These are phyloP conservation scores for Alternaria sp. DNA, from an alignment of 2,329 filamentous ascomycete genomes.

Conservation along the genomic window DNA sequence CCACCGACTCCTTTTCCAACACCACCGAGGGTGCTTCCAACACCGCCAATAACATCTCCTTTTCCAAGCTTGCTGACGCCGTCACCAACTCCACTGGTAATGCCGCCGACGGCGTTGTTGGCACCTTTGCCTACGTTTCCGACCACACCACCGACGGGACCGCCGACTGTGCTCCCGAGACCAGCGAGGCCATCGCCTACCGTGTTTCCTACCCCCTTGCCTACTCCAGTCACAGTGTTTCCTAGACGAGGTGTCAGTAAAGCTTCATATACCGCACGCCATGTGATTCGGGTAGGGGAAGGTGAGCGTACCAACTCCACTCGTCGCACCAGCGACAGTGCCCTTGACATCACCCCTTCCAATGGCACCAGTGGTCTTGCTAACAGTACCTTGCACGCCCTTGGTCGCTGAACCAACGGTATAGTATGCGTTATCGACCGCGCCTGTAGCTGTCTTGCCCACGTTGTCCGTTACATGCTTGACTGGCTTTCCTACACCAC, in stretches of 20 bases:
- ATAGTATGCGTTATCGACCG: constrained; percentile 53
- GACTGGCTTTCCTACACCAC: constrained; percentile 48
- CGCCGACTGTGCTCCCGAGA: constrained; percentile 48
- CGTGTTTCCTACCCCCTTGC: constrained; percentile 48
- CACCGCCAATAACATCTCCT: constrained; percentile 56
- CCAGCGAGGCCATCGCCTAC: constrained; percentile 52
- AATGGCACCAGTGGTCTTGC: constrained; percentile 56
- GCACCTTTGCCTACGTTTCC: constrained; percentile 55
- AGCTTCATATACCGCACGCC: not conserved
- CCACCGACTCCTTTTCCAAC: constrained; percentile 51
- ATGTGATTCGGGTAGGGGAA: not conserved
- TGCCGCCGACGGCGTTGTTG: constrained; percentile 52
- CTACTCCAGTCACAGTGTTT: constrained; percentile 48
- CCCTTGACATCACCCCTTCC: constrained; percentile 55
- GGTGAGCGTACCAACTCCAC: constrained; percentile 37
- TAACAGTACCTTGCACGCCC: constrained; percentile 54
- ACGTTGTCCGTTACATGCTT: constrained; percentile 53
- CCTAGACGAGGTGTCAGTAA: constrained; percentile 25
- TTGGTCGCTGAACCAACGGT: constrained; percentile 53
- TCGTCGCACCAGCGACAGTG: constrained; percentile 49
- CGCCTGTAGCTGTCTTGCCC: constrained; percentile 54
- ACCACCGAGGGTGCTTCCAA: constrained; percentile 54
- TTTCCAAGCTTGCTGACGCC: constrained; percentile 57
- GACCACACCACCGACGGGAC: constrained; percentile 54
- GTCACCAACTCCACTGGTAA: constrained; percentile 56